Conservation (phyloP, 78 protist species). For the Acrasis kona region DNA sequence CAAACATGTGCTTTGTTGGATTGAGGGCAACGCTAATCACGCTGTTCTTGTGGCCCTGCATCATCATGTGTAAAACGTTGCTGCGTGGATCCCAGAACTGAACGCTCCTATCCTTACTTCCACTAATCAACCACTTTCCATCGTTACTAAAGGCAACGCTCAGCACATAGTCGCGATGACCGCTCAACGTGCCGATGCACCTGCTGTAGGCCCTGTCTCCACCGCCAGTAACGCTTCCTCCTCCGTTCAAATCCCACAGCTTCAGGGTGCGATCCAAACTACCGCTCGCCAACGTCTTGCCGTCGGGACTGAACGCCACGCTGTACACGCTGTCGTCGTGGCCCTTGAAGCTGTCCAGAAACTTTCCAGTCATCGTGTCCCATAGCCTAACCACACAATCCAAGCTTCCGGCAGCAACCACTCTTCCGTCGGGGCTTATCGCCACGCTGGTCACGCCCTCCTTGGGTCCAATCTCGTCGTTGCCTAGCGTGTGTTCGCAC, state of each 20-base stretch:
- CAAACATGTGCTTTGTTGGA: conserved; percentile 46
- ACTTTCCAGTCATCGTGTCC: conserved; percentile 64
- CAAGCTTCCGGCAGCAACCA: conserved; percentile 73
- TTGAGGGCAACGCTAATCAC: conserved; percentile 63
- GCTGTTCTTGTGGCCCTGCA: conserved; percentile 72
- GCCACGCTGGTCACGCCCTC: conserved; percentile 85
- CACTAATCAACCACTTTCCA: conserved; percentile 70
- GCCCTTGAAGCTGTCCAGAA: conserved; percentile 60
- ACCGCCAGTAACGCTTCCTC: not conserved
- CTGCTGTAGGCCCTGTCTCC: not conserved
- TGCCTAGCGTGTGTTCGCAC: conserved; percentile 51
- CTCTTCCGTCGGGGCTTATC: conserved; percentile 47
- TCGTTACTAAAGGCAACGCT: conserved; percentile 68
- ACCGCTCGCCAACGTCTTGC: conserved; percentile 59
- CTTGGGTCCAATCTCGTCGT: conserved; percentile 71
- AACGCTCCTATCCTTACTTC: conserved; percentile 71
- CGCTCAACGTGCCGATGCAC: not conserved
- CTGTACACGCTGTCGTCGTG: conserved; percentile 72
- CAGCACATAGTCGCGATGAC: conserved; percentile 49
- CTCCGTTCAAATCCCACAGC: conserved; percentile 59
- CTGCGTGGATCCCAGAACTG: conserved; percentile 61
- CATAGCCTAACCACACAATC: conserved; percentile 71
- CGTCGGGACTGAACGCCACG: conserved; percentile 76
- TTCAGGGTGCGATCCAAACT: conserved; percentile 61
- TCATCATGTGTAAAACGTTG: conserved; percentile 17